Base-by-base conservation (phyloP, 1,284 basidiomycete genomes). In the Austroboletus rostrupii region DNA sequence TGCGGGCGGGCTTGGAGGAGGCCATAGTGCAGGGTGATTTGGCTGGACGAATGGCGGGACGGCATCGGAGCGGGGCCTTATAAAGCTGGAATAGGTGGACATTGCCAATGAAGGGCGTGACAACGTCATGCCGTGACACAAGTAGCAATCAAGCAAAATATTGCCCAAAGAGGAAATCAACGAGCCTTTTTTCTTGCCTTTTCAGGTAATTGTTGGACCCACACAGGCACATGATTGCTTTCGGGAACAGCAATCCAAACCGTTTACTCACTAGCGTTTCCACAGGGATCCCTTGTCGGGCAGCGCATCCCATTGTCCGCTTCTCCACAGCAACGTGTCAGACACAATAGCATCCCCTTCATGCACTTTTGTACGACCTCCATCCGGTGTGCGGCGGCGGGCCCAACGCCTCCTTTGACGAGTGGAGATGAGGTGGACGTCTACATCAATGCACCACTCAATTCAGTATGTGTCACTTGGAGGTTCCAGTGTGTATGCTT, bases 181-280 rank as follows among this genome's bases (percentile, higher is more conserved):
- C 38, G 35, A n/a, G 19, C 43, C 0, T 6, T 26, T 11, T 29
- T 23, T 41, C 41, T 62, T 62, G 46, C 66, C 57, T 52, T 40
- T 10, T 19, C 43, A 23, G 61, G 67, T 1, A 64, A 57, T 50
- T 68, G 54, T 8, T 45, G 64, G 66, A 69, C 66, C 64, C 58
- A 69, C 59, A 68, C 23, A 33, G n/a, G 33, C 57, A 47, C 45
- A 64, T 52, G 39, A 53, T 52, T 54, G 52, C 53, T 23, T 9
- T 45, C 38, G 19, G n/a, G 23, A 45, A 52, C 44, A 3, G 56
- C 66, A 68, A 65, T 68, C 66, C 59, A 59, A 14, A 50, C 28
- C 6, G 19, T 5, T 40, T 5, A 9, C 32, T 47, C 39, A 54
- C 46, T 16, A 33, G 16, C 32, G 13, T 14, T n/a, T 14, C 16